phyloP scores from a whole-genome alignment of 805 yeast species.

The Kodamaea kaohsiungensis region DNA sequence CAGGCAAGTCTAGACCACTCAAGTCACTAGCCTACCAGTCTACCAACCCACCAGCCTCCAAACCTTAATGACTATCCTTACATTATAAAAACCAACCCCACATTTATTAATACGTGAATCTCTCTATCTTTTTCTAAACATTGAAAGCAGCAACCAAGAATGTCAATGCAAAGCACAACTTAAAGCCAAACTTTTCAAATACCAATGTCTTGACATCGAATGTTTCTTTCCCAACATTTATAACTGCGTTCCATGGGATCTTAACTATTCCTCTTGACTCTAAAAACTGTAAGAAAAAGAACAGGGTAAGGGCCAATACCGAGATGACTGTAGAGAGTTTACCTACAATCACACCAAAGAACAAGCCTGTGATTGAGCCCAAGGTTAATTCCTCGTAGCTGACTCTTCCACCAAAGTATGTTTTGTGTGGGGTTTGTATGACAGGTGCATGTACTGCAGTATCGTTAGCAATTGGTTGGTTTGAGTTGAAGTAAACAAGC shows the following conservation, averaged over 20 bases:
- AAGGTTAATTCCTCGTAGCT: slow-evolving; percentile 63
- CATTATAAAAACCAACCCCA: not conserved
- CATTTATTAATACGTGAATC: not conserved
- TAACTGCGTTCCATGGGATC: slow-evolving; percentile 44
- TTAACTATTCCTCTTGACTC: slow-evolving; percentile 53
- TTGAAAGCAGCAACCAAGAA: slow-evolving; percentile 9
- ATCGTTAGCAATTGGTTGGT: slow-evolving; percentile 11
- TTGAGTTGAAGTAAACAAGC: not conserved
- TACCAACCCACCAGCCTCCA: too few relatives aligned
- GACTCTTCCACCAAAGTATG: slow-evolving; percentile 44
- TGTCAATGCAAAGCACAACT: slow-evolving; percentile 44
- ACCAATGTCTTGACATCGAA: slow-evolving; percentile 52
- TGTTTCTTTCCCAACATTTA: slow-evolving; percentile 31
- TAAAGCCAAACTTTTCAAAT: slow-evolving; percentile 63
- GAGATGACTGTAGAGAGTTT: slow-evolving; percentile 57
- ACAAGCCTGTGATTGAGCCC: slow-evolving; percentile 63
- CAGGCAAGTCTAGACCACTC: too few relatives aligned
- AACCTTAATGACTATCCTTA: not conserved
- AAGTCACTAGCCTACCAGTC: too few relatives aligned
- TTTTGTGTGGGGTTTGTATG: slow-evolving; percentile 1
- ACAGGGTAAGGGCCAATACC: slow-evolving; percentile 44
- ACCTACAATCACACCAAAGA: slow-evolving; percentile 61
- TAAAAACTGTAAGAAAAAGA: slow-evolving; percentile 51
- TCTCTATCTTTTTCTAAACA: too few relatives aligned
- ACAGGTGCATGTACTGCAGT: slow-evolving; percentile 10